A percentile compares a stretch with the other conserved stretches of the same genome.
These are phyloP conservation scores for Simplicillium sp. DNA, from an alignment of 2,329 filamentous ascomycete genomes.

Conservation along the genomic window DNA sequence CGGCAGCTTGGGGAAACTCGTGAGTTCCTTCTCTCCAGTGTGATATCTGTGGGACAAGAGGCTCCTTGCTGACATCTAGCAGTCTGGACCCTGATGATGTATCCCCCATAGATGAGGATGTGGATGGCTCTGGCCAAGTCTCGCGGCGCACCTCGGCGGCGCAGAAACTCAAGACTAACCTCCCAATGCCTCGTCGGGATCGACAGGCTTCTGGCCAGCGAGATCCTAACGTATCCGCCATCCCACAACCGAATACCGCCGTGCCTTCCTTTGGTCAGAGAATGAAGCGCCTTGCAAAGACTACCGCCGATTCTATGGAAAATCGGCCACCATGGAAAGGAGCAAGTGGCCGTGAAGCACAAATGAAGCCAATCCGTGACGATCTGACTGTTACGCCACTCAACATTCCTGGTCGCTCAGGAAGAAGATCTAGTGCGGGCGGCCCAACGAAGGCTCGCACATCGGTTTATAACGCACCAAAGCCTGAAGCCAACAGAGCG, in stretches of 20 bases:
- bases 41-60: neutral
- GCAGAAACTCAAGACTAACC: conserved; percentile 2
- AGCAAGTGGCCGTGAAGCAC: conserved; percentile 56
- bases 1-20: conserved; percentile 23
- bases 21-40: conserved; percentile 23
- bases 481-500: conserved; percentile 9
- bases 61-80: conserved; percentile 10
- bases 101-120: conserved; percentile 42
- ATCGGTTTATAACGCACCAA: neutral
- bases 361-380: conserved; percentile 57
- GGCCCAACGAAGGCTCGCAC: conserved; percentile 2
- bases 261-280: conserved; percentile 22
- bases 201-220: too few relatives aligned
- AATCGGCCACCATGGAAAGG: conserved; percentile 60
- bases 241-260: too few relatives aligned
- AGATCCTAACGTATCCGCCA: too few relatives aligned
- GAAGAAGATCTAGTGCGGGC: conserved; percentile 23
- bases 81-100: conserved; percentile 27
- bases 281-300: conserved; percentile 21
- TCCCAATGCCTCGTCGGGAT: neutral
- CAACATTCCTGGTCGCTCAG: conserved; percentile 41
- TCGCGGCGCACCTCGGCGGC: neutral
- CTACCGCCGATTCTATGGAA: conserved; percentile 27
- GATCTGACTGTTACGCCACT: conserved; percentile 46
- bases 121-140: conserved; percentile 12